Conservation (phyloP, 2,329 filamentous ascomycete genomes). For the Fusarium gaditjirri region DNA sequence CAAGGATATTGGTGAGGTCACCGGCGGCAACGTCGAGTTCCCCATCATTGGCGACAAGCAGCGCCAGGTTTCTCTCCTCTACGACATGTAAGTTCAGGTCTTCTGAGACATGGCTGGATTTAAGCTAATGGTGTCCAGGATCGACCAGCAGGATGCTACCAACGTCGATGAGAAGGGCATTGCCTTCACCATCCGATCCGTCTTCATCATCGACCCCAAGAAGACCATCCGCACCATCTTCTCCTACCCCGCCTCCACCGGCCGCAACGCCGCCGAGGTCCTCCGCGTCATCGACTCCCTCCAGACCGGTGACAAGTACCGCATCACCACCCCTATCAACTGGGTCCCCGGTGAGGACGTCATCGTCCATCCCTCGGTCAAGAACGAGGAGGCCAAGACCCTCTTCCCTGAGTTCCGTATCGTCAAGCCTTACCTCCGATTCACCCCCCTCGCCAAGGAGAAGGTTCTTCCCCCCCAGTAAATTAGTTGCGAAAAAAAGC, state of each 20-base stretch:
- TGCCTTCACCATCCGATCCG: slow-evolving; percentile 92
- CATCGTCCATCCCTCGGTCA: slow-evolving; percentile 86
- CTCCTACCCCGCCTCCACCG: slow-evolving; percentile 91
- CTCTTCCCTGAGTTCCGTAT: slow-evolving; percentile 82
- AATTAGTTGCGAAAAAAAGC: not conserved
- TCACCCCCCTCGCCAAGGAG: slow-evolving; percentile 72
- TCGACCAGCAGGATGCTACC: slow-evolving; percentile 83
- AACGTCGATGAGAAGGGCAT: slow-evolving; percentile 85
- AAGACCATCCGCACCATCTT: slow-evolving; percentile 95
- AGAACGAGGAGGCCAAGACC: slow-evolving; percentile 85
- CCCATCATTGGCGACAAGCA: slow-evolving; percentile 85
- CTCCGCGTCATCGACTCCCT: slow-evolving; percentile 82
- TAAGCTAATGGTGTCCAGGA: slow-evolving; percentile 54
- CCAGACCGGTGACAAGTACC: slow-evolving; percentile 87
- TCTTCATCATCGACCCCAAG: slow-evolving; percentile 93
- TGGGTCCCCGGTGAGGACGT: slow-evolving; percentile 91
- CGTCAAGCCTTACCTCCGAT: slow-evolving; percentile 79
- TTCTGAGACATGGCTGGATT: too few relatives aligned
- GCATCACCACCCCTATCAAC: slow-evolving; percentile 88
- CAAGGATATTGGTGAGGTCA: slow-evolving; percentile 85
- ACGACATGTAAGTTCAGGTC: slow-evolving; percentile 73
- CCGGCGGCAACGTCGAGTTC: slow-evolving; percentile 75
- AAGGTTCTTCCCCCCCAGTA: slow-evolving; percentile 41
- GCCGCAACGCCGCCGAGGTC: slow-evolving; percentile 83
- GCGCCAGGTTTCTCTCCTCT: slow-evolving; percentile 78